phyloP scores from a whole-genome alignment of 1,284 basidiomycete species.

The Rhodofomes roseus region DNA sequence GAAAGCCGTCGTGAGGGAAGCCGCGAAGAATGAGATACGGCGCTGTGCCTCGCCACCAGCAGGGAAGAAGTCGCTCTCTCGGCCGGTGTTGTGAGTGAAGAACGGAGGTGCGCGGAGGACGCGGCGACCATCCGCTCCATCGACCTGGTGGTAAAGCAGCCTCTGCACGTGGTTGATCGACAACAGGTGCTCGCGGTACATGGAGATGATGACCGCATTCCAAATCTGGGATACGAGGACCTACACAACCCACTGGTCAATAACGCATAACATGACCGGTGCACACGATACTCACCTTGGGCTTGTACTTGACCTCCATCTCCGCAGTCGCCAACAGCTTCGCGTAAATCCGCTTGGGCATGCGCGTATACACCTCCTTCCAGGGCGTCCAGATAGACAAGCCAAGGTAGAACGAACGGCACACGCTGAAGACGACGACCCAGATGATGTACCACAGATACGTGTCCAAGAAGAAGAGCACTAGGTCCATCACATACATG shows the following conservation, averaged over 20 bases:
- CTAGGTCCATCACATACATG: conserved; percentile 96
- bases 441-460: conserved; percentile 98
- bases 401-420: conserved; percentile 84
- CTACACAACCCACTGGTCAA: conserved; percentile 25
- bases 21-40: conserved; percentile 95
- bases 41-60: conserved; percentile 91
- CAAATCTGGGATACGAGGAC: conserved; percentile 96
- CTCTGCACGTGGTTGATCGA: conserved; percentile 96
- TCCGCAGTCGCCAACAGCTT: conserved; percentile 90
- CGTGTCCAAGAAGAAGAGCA: conserved; percentile 96
- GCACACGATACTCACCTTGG: conserved; percentile 56
- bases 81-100: conserved; percentile 87
- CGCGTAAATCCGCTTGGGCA: conserved; percentile 95
- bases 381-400: conserved; percentile 97
- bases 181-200: conserved; percentile 95
- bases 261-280: background rate
- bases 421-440: conserved; percentile 93
- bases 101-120: conserved; percentile 92
- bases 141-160: conserved; percentile 91
- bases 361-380: conserved; percentile 91
- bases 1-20: conserved; percentile 88
- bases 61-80: conserved; percentile 88
- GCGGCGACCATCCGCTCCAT: conserved; percentile 80
- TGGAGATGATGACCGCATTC: conserved; percentile 98
- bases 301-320: conserved; percentile 98